phyloP scores from a whole-genome alignment of 2,329 filamentous ascomycete genomes.

The Colletotrichum sp. region DNA sequence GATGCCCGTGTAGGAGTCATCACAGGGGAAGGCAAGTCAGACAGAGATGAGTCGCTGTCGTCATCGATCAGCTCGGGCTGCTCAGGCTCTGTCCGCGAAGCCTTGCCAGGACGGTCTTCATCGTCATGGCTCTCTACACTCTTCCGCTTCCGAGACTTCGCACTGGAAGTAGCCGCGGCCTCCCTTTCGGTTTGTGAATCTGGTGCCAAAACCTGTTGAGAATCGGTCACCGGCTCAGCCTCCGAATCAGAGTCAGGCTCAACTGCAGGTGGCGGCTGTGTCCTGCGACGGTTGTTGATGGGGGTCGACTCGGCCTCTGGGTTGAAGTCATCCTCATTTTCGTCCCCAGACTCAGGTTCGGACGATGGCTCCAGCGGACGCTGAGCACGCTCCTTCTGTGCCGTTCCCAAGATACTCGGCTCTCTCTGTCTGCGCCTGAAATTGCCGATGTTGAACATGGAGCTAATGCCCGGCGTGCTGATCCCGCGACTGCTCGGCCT shows the following conservation, averaged over 20 bases:
- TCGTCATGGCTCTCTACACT: constrained; percentile 50
- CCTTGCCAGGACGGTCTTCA: constrained; percentile 41
- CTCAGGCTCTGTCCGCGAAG: constrained; percentile 31
- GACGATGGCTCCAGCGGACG: constrained; percentile 25
- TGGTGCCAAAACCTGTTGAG: constrained; percentile 27
- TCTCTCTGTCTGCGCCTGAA: constrained; percentile 65
- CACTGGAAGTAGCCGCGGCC: constrained; percentile 30
- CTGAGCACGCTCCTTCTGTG: constrained; percentile 42
- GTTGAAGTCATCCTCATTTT: constrained; percentile 48
- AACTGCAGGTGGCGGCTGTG: constrained; percentile 28
- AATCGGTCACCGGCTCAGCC: constrained; percentile 7
- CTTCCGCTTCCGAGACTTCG: constrained; percentile 60
- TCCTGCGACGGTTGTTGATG: constrained; percentile 52
- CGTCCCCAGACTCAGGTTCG: constrained; percentile 25
- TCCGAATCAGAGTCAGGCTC: constrained; percentile 23
- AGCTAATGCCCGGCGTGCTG: constrained; percentile 53
- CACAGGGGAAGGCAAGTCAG: constrained; percentile 39
- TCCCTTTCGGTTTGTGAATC: constrained; percentile 28
- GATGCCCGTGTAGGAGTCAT: constrained; percentile 25
- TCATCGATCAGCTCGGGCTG: constrained; percentile 21
- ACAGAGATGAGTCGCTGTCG: constrained; percentile 39
- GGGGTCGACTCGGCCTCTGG: constrained; percentile 75
- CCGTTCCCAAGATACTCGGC: constrained; percentile 65
- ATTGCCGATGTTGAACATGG: constrained; percentile 59
- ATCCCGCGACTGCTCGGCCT: constrained; percentile 57